phyloP scores from a whole-genome alignment of 1,139 yeast genomes.

The Nadsonia commutata region DNA sequence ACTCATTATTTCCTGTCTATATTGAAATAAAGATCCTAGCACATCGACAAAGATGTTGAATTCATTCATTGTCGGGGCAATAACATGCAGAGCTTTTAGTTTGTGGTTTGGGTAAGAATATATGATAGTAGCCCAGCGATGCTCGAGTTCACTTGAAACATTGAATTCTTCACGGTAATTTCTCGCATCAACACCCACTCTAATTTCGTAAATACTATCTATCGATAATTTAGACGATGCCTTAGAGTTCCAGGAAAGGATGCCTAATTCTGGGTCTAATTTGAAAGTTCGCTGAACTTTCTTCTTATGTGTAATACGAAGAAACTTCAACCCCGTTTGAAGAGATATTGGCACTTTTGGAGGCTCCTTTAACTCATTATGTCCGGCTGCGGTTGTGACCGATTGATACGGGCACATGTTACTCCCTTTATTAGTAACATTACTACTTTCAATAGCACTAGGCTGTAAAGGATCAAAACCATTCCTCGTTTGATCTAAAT shows the following conservation, averaged over 20 bases:
- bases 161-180: slow-evolving; percentile 77
- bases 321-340: slow-evolving; percentile 27
- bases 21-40: slow-evolving; percentile 30
- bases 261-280: slow-evolving; percentile 31
- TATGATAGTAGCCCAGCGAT: slow-evolving; percentile 68
- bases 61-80: slow-evolving; percentile 53
- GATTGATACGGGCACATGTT: no score
- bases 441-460: no score
- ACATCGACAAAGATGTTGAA: slow-evolving; percentile 38
- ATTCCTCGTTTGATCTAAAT: not conserved
- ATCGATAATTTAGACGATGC: slow-evolving; percentile 37
- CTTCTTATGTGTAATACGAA: slow-evolving; percentile 58
- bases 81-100: slow-evolving; percentile 55
- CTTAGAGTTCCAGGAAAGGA: slow-evolving; percentile 37
- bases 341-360: slow-evolving; percentile 21
- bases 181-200: slow-evolving; percentile 56
- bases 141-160: slow-evolving; percentile 48
- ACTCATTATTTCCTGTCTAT: slow-evolving; percentile 37
- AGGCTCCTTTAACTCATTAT: not conserved
- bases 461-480: no score
- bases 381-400: no score
- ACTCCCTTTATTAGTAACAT: no score
- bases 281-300: slow-evolving; percentile 37
- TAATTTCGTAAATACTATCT: slow-evolving; percentile 56
- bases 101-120: slow-evolving; percentile 38